Conservation (phyloP, 2,329 filamentous ascomycete species). For the Bipolaris cookei region DNA sequence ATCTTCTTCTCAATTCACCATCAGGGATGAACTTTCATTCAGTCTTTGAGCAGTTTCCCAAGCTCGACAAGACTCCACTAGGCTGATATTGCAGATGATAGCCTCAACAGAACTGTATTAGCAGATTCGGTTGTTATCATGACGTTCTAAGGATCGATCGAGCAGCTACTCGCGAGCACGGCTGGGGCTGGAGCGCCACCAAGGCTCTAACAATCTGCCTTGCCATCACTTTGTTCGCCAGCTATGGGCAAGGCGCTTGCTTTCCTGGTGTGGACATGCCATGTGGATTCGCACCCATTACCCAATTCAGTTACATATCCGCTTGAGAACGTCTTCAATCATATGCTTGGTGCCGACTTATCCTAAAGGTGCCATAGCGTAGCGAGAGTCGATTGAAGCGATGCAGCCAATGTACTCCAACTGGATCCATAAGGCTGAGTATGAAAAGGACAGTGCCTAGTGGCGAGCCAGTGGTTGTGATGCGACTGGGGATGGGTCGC, state of each 20-base stretch:
- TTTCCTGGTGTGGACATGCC: slow-evolving; percentile 1
- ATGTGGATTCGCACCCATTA: neutral
- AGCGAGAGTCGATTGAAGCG: slow-evolving; percentile 2
- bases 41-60: neutral
- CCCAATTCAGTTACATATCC: slow-evolving; percentile 11
- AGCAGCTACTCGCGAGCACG: slow-evolving; percentile 5
- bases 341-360: slow-evolving; percentile 3
- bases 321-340: slow-evolving; percentile 13
- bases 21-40: neutral
- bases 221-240: neutral
- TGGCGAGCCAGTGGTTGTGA: slow-evolving; percentile 11
- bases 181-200: slow-evolving; percentile 8
- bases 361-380: slow-evolving; percentile 2
- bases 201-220: slow-evolving; percentile 5
- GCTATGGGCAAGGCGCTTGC: slow-evolving; percentile 8
- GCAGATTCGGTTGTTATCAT: neutral
- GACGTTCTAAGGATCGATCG: neutral
- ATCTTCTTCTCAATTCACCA: neutral
- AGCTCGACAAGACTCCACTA: slow-evolving; percentile 4
- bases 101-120: neutral
- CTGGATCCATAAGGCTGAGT: slow-evolving; percentile 14
- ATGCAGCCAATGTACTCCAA: slow-evolving; percentile 11
- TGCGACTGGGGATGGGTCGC: slow-evolving; percentile 9
- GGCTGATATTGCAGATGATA: slow-evolving; percentile 1
- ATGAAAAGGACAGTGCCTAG: slow-evolving; percentile 6